Conservation (phyloP, 352 stramenopile genomes). For the Chrysophaeum taylorii region DNA sequence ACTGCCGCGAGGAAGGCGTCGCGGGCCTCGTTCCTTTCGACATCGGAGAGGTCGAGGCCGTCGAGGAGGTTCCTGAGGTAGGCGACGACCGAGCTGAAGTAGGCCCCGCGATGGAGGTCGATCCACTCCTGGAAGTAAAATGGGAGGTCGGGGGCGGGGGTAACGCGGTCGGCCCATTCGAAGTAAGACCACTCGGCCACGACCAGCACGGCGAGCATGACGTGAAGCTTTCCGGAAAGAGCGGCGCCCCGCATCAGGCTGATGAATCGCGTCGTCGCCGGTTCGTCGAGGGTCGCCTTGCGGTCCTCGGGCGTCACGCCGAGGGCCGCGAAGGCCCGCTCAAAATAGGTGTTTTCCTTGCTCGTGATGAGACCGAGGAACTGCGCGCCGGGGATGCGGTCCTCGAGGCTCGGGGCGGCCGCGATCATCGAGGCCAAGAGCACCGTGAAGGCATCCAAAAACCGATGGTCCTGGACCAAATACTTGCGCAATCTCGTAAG, state of each 20-base stretch:
- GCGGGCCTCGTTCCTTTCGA: conserved; percentile 23
- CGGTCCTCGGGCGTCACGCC: conserved; percentile 22
- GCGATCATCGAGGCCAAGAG: conserved; percentile 37
- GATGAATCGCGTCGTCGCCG: conserved; percentile 31
- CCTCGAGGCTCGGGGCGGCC: conserved; percentile 30
- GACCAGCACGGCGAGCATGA: conserved; percentile 32
- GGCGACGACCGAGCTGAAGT: conserved; percentile 31
- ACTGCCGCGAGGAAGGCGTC: conserved; percentile 35
- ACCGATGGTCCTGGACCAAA: conserved; percentile 43
- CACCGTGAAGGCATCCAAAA: conserved; percentile 42
- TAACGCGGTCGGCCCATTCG: conserved; percentile 33
- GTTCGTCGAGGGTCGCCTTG: conserved; percentile 25
- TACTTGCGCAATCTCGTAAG: conserved; percentile 29
- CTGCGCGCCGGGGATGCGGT: conserved; percentile 42
- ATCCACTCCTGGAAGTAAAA: conserved; percentile 42
- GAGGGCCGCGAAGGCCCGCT: conserved; percentile 33
- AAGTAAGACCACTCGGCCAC: conserved; percentile 44
- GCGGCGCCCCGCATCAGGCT: conserved; percentile 35
- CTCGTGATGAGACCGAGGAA: conserved; percentile 40
- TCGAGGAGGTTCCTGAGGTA: conserved; percentile 36
- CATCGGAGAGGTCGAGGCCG: conserved; percentile 26
- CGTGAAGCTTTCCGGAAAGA: conserved; percentile 27
- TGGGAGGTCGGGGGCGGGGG: conserved; percentile 25
- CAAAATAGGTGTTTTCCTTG: conserved; percentile 46
- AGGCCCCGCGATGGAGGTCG: conserved; percentile 38